Evolutionary conservation across 352 stramenopile genomes (phyloP).

Genomic region (Globisporangium polare): DNA sequence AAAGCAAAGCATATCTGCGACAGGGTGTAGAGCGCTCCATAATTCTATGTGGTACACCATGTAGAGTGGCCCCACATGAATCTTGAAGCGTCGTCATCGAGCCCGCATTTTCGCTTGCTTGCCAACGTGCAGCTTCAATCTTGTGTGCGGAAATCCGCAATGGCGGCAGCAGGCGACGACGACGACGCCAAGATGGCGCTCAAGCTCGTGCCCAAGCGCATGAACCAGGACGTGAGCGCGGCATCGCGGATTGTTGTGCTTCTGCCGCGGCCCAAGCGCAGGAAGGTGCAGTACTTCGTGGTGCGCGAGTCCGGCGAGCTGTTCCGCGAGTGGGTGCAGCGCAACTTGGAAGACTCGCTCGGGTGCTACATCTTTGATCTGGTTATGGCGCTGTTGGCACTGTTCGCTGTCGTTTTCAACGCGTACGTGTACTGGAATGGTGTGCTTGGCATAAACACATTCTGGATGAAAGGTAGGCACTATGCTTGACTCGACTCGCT

Average conservation of each 20-base stretch:
- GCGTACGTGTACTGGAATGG: constrained; percentile 57
- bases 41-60: not conserved
- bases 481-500: not conserved
- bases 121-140: constrained; percentile 1
- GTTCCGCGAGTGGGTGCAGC: constrained; percentile 62
- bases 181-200: constrained; percentile 1
- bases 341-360: constrained; percentile 68
- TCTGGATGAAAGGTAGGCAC: constrained; percentile 50
- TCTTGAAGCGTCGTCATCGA: constrained; percentile 3
- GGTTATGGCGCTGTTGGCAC: constrained; percentile 47
- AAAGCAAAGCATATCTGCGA: not conserved
- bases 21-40: not conserved
- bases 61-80: not conserved
- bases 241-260: constrained; percentile 31
- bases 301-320: constrained; percentile 36
- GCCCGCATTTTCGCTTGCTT: not conserved
- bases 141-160: not conserved
- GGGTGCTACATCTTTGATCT: constrained; percentile 35
- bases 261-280: constrained; percentile 25
- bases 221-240: constrained; percentile 27
- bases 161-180: not conserved
- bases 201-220: constrained; percentile 26
- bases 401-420: constrained; percentile 66
- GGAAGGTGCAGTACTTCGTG: constrained; percentile 31
- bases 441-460: constrained; percentile 21